Evolutionary conservation across 192 early-diverging fungal species (phyloP), one percentile per base, ranked within the genome.

Genomic region (Coemansia sp.): DNA sequence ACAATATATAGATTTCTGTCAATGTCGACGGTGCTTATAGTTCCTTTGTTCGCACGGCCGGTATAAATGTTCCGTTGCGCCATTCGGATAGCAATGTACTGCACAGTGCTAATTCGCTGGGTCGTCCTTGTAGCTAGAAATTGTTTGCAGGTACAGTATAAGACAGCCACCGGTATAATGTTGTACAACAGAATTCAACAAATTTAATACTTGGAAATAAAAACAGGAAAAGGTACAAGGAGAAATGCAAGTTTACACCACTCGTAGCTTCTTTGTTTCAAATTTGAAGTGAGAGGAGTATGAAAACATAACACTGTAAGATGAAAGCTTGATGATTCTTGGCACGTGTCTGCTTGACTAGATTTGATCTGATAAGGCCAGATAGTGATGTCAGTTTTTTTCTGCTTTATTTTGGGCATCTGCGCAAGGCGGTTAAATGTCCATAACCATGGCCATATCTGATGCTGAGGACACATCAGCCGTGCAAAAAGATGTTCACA

Each of bases 21-120:
- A 3, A 32, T 55, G 8, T 37, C 26, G 26, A 61, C 43, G 12
- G 32, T 49, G 26, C 61, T 18, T 36, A 82, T 65, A 5, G 80
- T 82, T 46, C 63, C 60, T n/a, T 62, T 57, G 55, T 82, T 82
- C 66, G 80, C 74, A 46, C 80, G 75, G 37, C 80, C 80, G 0
- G 80, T 68, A 40, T 82, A 82, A 19, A 77, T 69, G 51, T 63
- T 67, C 21, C 72, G 72, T 36, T 68, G 55, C 18, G 75, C 60
- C 80, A 82, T 82, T 69, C 46, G 65, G 43, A 42, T 42, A 59
- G 57, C n/a, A 41, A 2, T 11, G 55, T 26, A 19, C 5, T 3
- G 55, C 10, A 26, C 9, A 19, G 55, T 56, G 55, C 26, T 56
- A 26, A 56, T 26, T 19, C 32, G 32, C 16, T 18, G 8, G n/a